Conservation (phyloP, 2,329 filamentous ascomycete genomes). For the Talaromyces verruculosus region DNA sequence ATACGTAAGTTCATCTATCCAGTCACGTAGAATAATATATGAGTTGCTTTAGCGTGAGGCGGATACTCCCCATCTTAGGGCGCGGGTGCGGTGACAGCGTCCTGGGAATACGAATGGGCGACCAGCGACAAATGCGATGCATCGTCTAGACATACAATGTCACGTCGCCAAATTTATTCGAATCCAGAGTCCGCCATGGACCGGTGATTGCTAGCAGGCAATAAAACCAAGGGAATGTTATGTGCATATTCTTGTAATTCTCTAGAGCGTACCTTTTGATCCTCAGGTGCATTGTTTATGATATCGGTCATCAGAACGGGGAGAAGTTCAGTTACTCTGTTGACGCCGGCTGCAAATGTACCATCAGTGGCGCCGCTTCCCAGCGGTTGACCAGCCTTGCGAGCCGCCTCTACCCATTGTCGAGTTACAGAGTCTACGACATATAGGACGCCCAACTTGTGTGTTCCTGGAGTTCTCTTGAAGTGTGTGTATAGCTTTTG, state of each 20-base stretch:
- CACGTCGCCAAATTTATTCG: slow-evolving; percentile 7
- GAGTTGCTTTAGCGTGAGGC: slow-evolving; percentile 17
- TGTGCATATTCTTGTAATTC: slow-evolving; percentile 27
- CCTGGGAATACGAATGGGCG: slow-evolving; percentile 20
- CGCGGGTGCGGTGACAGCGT: slow-evolving; percentile 30
- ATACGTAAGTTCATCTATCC: slow-evolving; percentile 53
- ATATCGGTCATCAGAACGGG: slow-evolving; percentile 95
- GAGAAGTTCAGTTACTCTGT: slow-evolving; percentile 93
- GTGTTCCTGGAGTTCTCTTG: slow-evolving; percentile 88
- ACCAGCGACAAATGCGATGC: slow-evolving; percentile 20
- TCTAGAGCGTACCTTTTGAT: slow-evolving; percentile 87
- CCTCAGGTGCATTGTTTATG: slow-evolving; percentile 78
- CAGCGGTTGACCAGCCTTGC: slow-evolving; percentile 77
- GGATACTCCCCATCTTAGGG: slow-evolving; percentile 4
- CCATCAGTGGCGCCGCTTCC: slow-evolving; percentile 81
- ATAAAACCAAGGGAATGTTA: slow-evolving; percentile 17
- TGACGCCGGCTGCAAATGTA: slow-evolving; percentile 90
- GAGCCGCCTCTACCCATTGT: slow-evolving; percentile 96
- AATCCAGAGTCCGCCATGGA: slow-evolving; percentile 14
- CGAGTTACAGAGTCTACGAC: slow-evolving; percentile 99
- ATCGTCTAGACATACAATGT: slow-evolving; percentile 24
- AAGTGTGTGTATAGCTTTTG: slow-evolving; percentile 97
- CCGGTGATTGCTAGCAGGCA: slow-evolving; percentile 15
- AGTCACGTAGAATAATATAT: slow-evolving; percentile 16
- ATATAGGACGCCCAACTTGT: slow-evolving; percentile 99